Evolutionary conservation across 495 filamentous ascomycete genomes (phyloP), one percentile per base, ranked within the genome.

Genomic region (Xylaria intraflava): DNA sequence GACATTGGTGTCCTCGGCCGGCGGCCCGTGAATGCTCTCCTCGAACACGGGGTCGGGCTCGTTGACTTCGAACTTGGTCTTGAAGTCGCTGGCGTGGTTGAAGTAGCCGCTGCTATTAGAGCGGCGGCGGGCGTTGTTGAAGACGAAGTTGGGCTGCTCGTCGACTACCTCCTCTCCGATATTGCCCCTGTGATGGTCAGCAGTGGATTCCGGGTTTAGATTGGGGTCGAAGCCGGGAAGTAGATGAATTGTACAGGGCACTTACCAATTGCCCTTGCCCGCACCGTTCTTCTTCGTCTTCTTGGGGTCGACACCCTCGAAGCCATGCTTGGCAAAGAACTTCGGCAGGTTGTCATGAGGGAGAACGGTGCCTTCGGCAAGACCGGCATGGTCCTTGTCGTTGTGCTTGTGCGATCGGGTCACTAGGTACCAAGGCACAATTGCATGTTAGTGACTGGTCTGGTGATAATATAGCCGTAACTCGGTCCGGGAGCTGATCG

Each of bases 71-170:
- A 95, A 89, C 80, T 90, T 90, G 67, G 86, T 84, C 79, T 93
- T 95, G 84, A 98, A 96, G 78, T 98, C 92, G 82, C 96, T 95
- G 60, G 89, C 84, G 81, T 92, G 94, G 80, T 96, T 95, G 56
- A 86, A 81, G 55, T 85, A 76, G 50, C 80, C 79, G 72, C 85
- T 91, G 71, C 85, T 91, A 73, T 96, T 96, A 65, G 89, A 92
- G 60, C 87, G 91, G 69, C 92, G 92, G 57, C 92, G 89, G 33
- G 89, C 78, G 62, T 96, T 94, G 73, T 77, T 77, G 51, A 92
- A 80, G 62, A 77, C 78, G 50, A 92, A 80, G 62, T 83, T 90
- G 74, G 89, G 94, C 23, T 76, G 73, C 57, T 84, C 83, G 62
- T 94, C 89, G 55, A 90, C 78, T 36, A 88, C 74, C 72, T 97